These are phyloP conservation scores for Artemisia tridentata DNA, from an alignment of 129 eudicot genomes.

Conservation along the genomic window DNA sequence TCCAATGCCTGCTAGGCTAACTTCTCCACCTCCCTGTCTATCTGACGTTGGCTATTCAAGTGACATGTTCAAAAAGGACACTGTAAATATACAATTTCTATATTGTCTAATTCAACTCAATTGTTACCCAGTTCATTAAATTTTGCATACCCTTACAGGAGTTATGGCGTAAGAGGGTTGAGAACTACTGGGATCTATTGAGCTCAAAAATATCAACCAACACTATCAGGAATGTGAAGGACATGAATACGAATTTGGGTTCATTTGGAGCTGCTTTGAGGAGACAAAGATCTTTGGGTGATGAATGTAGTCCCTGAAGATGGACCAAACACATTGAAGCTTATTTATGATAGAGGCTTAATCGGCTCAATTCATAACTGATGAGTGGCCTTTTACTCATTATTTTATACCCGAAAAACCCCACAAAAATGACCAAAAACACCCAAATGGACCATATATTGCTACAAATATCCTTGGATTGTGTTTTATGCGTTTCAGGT, in stretches of 20 bases:
- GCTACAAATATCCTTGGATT: no score
- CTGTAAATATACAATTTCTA: slow-evolving; percentile 39
- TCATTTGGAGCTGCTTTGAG: slow-evolving; percentile 97
- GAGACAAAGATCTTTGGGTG: slow-evolving; percentile 91
- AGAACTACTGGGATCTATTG: slow-evolving; percentile 78
- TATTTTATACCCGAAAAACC: no score
- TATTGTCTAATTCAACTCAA: neutral
- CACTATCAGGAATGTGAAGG: slow-evolving; percentile 90
- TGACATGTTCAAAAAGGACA: slow-evolving; percentile 83
- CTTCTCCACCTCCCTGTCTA: slow-evolving; percentile 96
- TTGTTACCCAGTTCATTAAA: neutral
- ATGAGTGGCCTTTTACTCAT: no score
- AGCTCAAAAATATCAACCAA: slow-evolving; percentile 76
- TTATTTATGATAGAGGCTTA: slow-evolving; percentile 86
- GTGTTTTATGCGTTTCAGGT: no score
- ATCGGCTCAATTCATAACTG: slow-evolving; percentile 89
- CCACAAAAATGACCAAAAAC: no score
- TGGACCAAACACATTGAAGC: slow-evolving; percentile 93
- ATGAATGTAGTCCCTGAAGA: slow-evolving; percentile 96
- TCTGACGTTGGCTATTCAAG: slow-evolving; percentile 88
- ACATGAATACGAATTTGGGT: slow-evolving; percentile 93
- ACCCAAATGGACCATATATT: no score
- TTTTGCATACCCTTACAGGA: slow-evolving; percentile 45
- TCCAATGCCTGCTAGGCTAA: slow-evolving; percentile 93
- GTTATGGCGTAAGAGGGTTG: slow-evolving; percentile 82